A percentile compares a stretch with the other conserved stretches of the same genome.
These are phyloP conservation scores for Odontarrhena argentea DNA, from an alignment of 345 rosid species.

Conservation along the genomic window DNA sequence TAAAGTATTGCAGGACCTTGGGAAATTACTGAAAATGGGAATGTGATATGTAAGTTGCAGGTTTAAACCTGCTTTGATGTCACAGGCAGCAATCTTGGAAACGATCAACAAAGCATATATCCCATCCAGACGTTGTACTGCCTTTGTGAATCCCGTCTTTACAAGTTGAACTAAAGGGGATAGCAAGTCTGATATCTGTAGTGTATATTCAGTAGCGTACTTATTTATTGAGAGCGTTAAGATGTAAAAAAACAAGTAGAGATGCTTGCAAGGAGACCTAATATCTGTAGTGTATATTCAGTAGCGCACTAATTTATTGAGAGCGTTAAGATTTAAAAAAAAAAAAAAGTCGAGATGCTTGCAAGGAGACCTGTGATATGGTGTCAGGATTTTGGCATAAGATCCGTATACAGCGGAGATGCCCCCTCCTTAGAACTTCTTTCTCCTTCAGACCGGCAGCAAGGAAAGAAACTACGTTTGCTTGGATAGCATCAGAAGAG, in stretches of 20 bases:
- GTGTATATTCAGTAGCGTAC: constrained; percentile 30
- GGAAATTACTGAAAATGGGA: constrained; percentile 19
- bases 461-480: constrained; percentile 70
- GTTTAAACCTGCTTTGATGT: constrained; percentile 81
- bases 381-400: constrained; percentile 72
- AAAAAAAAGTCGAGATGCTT: constrained; percentile 21
- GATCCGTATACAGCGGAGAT: constrained; percentile 73
- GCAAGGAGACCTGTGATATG: constrained; percentile 58
- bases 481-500: constrained; percentile 63
- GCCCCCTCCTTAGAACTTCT: constrained; percentile 84
- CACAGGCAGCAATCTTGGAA: constrained; percentile 80
- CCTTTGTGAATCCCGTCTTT: constrained; percentile 88
- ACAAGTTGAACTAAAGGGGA: constrained; percentile 88
- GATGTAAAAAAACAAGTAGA: not conserved
- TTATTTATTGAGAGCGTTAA: constrained; percentile 26
- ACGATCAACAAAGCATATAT: constrained; percentile 78
- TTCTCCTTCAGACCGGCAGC: constrained; percentile 93
- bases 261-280: constrained; percentile 22
- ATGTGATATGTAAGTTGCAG: constrained; percentile 10
- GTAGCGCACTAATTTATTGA: constrained; percentile 30
- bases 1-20: constrained; percentile 11
- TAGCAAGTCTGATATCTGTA: constrained; percentile 77
- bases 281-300: constrained; percentile 56
- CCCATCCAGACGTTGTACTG: constrained; percentile 93
- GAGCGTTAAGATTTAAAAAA: not conserved